These are phyloP conservation scores for Cercospora citrullina DNA, from an alignment of 2,329 filamentous ascomycete genomes.

Conservation along the genomic window DNA sequence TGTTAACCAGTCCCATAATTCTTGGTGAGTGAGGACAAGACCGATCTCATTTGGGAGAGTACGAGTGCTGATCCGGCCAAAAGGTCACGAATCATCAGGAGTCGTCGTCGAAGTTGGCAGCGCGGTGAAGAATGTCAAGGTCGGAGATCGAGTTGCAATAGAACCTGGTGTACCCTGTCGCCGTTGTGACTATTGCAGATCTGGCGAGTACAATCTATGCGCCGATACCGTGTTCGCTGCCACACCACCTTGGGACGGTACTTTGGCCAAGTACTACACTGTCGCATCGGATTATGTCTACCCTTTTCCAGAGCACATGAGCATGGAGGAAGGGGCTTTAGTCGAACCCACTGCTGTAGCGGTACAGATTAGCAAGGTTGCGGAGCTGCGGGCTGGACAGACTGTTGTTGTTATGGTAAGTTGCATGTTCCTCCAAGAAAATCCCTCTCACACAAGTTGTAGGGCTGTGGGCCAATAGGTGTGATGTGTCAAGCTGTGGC, in stretches of 20 bases:
- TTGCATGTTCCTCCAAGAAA: background rate
- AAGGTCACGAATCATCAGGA: slow-evolving; percentile 33
- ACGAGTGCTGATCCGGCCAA: slow-evolving; percentile 29
- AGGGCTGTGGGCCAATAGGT: slow-evolving; percentile 61
- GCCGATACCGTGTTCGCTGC: slow-evolving; percentile 52
- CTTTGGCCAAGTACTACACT: slow-evolving; percentile 52
- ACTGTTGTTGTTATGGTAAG: slow-evolving; percentile 45
- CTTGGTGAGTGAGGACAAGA: slow-evolving; percentile 30
- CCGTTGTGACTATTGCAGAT: slow-evolving; percentile 52
- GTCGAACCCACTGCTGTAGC: slow-evolving; percentile 57
- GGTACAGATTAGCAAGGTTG: slow-evolving; percentile 47
- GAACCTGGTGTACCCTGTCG: slow-evolving; percentile 52
- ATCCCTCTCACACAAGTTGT: background rate
- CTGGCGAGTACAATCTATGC: slow-evolving; percentile 90
- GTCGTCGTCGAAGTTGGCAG: slow-evolving; percentile 45
- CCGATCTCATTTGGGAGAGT: slow-evolving; percentile 46
- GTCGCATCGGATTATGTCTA: slow-evolving; percentile 52
- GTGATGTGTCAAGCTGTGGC: slow-evolving; percentile 83
- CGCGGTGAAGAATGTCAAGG: slow-evolving; percentile 46
- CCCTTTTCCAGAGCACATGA: slow-evolving; percentile 47
- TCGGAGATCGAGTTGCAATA: slow-evolving; percentile 51
- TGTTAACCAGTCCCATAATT: slow-evolving; percentile 48
- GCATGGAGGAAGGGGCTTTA: slow-evolving; percentile 54
- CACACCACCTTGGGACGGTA: slow-evolving; percentile 51
- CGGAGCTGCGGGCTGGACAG: slow-evolving; percentile 43